Conservation (phyloP, 2,329 filamentous ascomycete species). For the Pseudogymnoascus verrucosus region DNA sequence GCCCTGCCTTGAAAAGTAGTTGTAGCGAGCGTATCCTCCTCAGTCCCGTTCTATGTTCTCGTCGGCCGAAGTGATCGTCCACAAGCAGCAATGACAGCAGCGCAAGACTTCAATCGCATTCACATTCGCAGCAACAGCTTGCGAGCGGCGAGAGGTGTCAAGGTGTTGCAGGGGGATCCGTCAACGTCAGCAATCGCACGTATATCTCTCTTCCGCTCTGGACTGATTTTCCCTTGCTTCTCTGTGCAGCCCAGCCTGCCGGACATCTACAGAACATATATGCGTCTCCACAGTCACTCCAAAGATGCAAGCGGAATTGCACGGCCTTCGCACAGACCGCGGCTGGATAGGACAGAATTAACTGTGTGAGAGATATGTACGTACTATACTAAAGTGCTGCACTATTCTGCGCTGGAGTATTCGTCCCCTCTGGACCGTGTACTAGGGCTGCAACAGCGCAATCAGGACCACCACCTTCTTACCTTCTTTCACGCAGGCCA, state of each 20-base stretch:
- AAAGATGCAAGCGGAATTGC: not conserved
- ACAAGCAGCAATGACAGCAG: not conserved
- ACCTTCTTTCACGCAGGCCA: not conserved
- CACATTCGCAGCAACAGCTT: not conserved
- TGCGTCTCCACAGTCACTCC: not conserved
- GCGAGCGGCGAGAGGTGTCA: not conserved
- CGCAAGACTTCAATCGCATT: not conserved
- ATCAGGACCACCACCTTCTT: not conserved
- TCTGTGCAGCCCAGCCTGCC: not conserved
- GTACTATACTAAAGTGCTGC: not conserved
- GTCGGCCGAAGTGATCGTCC: not conserved
- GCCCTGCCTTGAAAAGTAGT: not conserved
- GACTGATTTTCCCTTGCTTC: not conserved
- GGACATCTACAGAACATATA: slow-evolving; percentile 5
- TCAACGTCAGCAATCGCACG: not conserved
- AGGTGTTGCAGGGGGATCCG: not conserved
- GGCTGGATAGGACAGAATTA: not conserved
- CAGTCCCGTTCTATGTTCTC: not conserved
- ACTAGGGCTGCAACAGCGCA: not conserved
- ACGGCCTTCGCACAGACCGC: not conserved
- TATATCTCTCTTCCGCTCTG: not conserved
- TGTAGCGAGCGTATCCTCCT: not conserved
- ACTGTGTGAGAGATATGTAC: not conserved
- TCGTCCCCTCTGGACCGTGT: not conserved
- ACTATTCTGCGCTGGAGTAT: not conserved